Evolutionary conservation across 1,139 yeast species (phyloP), one percentile per base, ranked within the genome.

Genomic region (Arxiozyma heterogenica): DNA sequence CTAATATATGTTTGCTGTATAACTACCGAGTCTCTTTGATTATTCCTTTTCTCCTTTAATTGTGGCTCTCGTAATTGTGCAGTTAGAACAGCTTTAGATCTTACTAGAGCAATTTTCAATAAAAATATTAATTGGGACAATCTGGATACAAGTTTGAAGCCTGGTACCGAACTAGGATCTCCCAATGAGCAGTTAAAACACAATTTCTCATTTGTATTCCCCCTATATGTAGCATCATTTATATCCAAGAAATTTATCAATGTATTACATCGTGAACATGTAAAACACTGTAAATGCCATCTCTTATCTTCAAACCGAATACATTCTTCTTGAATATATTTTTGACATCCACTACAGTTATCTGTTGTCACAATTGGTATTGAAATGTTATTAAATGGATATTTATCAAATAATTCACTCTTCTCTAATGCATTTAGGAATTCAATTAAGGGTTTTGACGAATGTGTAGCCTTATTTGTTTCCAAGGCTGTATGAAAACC

Each of bases 261-360:
- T 44, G 75, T 73, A 3, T 69, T 65, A 64, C 95, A 86, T 11
- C 65, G 68, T 0, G 79, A 67, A 64, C 98, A 91, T 9, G 66
- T 65, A 55, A 90, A 77, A 70, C 98, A 93, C 47, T 78, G 75
- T 20, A 75, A 58, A 66, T 93, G 98, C 97, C 97, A 93, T 61
- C 96, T 79, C 52, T 76, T 73, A 49, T 81, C 81, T 5, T 78
- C 79, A 59, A 74, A 79, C 54, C 78, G 78, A 17, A 83, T 75
- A 71, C 98, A 91, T 25, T 79, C 78, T 61, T 84, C 94, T 68
- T 94, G 98, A 49, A 93, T 86, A 60, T 91, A 84, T 64, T 82
- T 80, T 5, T 76, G 75, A 68, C 98, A 93, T 1, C 70, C 66
- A 23, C 73, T 72, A 71, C 99, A 93, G 12, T 82, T 77, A 68